These are phyloP conservation scores for Cytospora piceae DNA, from an alignment of 2,329 filamentous ascomycete species.

Conservation along the genomic window DNA sequence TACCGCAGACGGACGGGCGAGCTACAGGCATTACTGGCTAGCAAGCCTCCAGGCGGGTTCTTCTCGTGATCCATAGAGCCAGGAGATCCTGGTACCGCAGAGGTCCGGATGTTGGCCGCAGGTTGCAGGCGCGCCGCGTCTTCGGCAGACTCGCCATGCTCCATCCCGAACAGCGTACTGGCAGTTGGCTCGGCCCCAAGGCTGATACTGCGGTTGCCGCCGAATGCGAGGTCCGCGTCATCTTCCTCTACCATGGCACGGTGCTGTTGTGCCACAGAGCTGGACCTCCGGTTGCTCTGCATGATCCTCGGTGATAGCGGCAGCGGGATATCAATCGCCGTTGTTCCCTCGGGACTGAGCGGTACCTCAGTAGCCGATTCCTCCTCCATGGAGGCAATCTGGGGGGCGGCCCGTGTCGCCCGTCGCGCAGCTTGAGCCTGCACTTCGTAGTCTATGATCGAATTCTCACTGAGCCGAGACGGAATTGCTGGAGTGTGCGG, in stretches of 20 bases:
- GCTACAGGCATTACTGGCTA: conserved; percentile 39
- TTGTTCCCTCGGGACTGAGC: conserved; percentile 57
- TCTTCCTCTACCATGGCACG: conserved; percentile 60
- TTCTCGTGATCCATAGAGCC: conserved; percentile 47
- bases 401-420: conserved; percentile 36
- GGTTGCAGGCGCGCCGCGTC: conserved; percentile 44
- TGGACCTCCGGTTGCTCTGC: conserved; percentile 63
- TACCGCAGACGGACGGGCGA: conserved; percentile 55
- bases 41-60: conserved; percentile 44
- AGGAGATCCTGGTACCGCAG: conserved; percentile 45
- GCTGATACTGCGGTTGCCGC: conserved; percentile 68
- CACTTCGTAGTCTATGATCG: conserved; percentile 70
- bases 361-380: conserved; percentile 43
- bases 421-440: conserved; percentile 37
- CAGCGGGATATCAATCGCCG: conserved; percentile 73
- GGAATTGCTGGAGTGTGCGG: conserved; percentile 93
- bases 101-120: conserved; percentile 46
- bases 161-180: conserved; percentile 62
- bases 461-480: conserved; percentile 89
- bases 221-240: conserved; percentile 63
- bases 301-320: conserved; percentile 68
- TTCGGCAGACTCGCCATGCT: conserved; percentile 42
- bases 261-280: conserved; percentile 69
- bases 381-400: conserved; percentile 35
- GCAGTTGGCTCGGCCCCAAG: conserved; percentile 68